Percentiles rank a stretch among this genome's conserved stretches.
Conservation (phyloP, 2,329 filamentous ascomycete species). For the Epichloe sibirici region DNA sequence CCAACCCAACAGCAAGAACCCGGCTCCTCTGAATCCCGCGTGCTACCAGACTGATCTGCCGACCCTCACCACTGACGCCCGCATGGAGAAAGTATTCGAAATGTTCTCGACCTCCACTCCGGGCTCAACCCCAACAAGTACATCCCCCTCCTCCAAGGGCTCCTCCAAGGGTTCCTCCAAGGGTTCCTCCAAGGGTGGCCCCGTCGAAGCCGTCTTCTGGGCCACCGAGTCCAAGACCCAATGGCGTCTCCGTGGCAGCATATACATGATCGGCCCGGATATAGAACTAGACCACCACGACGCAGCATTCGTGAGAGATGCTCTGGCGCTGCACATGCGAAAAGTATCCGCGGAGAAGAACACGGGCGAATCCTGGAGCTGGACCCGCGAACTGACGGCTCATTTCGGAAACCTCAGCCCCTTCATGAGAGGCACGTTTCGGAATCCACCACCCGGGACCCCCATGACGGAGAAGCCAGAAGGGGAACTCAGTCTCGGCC, state of each 20-base stretch:
- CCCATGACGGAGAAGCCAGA: conserved; percentile 39
- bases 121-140: conserved; percentile 6
- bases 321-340: conserved; percentile 52
- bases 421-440: conserved; percentile 64
- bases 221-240: conserved; percentile 56
- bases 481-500: conserved; percentile 35
- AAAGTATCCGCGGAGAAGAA: conserved; percentile 1
- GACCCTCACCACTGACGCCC: conserved; percentile 75
- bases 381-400: conserved; percentile 65
- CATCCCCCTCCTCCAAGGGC: too few relatives aligned
- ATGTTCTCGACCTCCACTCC: conserved; percentile 39
- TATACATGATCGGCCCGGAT: conserved; percentile 63
- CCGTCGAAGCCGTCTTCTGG: conserved; percentile 82
- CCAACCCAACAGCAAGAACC: conserved; percentile 59
- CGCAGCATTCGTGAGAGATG: conserved; percentile 40
- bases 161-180: neutral
- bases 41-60: conserved; percentile 64
- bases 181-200: conserved; percentile 47
- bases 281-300: conserved; percentile 33
- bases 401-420: conserved; percentile 87
- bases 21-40: conserved; percentile 56
- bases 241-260: conserved; percentile 71
- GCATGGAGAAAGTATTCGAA: conserved; percentile 75
- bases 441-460: conserved; percentile 56
- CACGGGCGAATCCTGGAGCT: conserved; percentile 51